Percentiles rank a stretch among this genome's conserved stretches.
Evolutionary conservation across 2,329 filamentous ascomycete genomes (phyloP).

Genomic region (Raffaelea arxii): DNA sequence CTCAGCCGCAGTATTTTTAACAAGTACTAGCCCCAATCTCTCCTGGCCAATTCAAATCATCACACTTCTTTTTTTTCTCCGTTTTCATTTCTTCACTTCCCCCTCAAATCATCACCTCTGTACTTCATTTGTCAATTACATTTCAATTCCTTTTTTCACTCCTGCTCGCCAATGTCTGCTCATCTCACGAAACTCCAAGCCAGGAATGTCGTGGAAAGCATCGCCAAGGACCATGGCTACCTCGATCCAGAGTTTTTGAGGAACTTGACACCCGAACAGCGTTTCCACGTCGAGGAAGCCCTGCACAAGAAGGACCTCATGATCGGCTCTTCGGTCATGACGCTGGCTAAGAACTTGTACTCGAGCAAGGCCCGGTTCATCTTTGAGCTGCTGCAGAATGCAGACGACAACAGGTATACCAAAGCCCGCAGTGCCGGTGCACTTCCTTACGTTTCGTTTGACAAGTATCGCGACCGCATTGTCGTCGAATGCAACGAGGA

Average conservation of each 20-base stretch:
- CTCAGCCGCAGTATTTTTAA: too few relatives aligned
- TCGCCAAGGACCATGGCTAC: slow-evolving; percentile 15
- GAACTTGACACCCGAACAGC: slow-evolving; percentile 6
- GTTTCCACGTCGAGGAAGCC: slow-evolving; percentile 11
- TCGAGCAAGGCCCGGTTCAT: slow-evolving; percentile 35
- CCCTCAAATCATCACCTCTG: too few relatives aligned
- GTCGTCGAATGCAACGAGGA: slow-evolving; percentile 40
- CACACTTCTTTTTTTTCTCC: too few relatives aligned
- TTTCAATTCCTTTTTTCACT: too few relatives aligned
- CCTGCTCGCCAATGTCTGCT: too few relatives aligned
- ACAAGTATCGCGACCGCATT: slow-evolving; percentile 25
- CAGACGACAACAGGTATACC: slow-evolving; percentile 38
- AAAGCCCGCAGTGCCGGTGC: slow-evolving; percentile 11
- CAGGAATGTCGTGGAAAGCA: slow-evolving; percentile 10
- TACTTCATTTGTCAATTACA: too few relatives aligned
- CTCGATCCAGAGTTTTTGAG: slow-evolving; percentile 9
- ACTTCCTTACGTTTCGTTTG: slow-evolving; percentile 24
- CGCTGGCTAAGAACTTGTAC: slow-evolving; percentile 32
- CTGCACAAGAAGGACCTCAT: slow-evolving; percentile 10
- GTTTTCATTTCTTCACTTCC: too few relatives aligned
- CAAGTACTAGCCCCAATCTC: too few relatives aligned
- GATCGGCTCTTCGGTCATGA: slow-evolving; percentile 15
- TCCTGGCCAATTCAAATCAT: too few relatives aligned
- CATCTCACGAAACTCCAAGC: too few relatives aligned
- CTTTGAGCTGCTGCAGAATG: slow-evolving; percentile 44